These are phyloP conservation scores for Sclerotinia spermophila DNA, from an alignment of 2,329 filamentous ascomycete genomes.

Conservation along the genomic window DNA sequence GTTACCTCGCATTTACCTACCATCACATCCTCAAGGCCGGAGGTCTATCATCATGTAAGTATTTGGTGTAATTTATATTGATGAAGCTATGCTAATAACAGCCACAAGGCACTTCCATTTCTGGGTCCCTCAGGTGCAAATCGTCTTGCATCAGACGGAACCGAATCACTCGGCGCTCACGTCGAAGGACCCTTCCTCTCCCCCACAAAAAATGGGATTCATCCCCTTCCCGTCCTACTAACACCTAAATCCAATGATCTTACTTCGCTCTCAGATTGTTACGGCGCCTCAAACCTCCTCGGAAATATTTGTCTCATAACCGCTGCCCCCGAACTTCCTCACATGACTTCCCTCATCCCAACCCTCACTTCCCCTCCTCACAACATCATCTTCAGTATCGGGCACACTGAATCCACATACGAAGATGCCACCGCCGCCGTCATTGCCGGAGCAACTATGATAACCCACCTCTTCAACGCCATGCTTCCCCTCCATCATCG, in stretches of 20 bases:
- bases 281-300: constrained; percentile 66
- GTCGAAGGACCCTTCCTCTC: constrained; percentile 87
- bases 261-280: constrained; percentile 64
- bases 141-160: constrained; percentile 63
- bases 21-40: constrained; percentile 73
- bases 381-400: constrained; percentile 74
- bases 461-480: constrained; percentile 91
- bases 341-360: constrained; percentile 66
- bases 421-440: constrained; percentile 73
- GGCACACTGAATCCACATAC: constrained; percentile 84
- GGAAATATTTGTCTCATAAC: constrained; percentile 72
- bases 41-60: constrained; percentile 72
- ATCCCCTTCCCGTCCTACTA: constrained; percentile 67
- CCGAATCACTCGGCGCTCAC: constrained; percentile 85
- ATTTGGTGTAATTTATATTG: too few relatives aligned
- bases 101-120: constrained; percentile 61
- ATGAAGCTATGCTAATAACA: not conserved
- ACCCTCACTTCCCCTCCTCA: constrained; percentile 51
- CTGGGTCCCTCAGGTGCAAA: constrained; percentile 66
- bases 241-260: constrained; percentile 55
- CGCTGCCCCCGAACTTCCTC: constrained; percentile 74
- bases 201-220: constrained; percentile 80
- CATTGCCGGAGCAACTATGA: constrained; percentile 75
- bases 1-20: constrained; percentile 88
- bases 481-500: constrained; percentile 89